These are phyloP conservation scores for Eremomyces bilateralis DNA, from an alignment of 495 filamentous ascomycete genomes.

Conservation along the genomic window DNA sequence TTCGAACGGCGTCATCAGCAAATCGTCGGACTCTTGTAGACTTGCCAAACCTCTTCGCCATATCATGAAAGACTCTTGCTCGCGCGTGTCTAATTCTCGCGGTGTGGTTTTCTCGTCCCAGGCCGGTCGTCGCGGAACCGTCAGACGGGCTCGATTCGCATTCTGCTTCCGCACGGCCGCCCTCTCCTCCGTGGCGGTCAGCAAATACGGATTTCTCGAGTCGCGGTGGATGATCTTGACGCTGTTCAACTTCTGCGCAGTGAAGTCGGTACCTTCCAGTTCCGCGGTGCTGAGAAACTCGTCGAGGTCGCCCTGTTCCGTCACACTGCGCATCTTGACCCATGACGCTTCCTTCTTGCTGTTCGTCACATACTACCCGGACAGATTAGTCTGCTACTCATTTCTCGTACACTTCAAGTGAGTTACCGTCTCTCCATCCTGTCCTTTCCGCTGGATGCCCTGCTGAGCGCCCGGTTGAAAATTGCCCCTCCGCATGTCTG, in stretches of 20 bases:
- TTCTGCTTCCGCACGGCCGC: conserved; percentile 57
- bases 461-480: conserved; percentile 3
- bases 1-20: conserved; percentile 97
- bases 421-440: conserved; percentile 13
- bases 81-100: conserved; percentile 53
- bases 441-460: conserved; percentile 14
- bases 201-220: conserved; percentile 85
- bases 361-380: conserved; percentile 17
- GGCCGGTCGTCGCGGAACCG: conserved; percentile 69
- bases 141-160: conserved; percentile 52
- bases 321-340: conserved; percentile 97
- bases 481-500: conserved; percentile 26
- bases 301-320: conserved; percentile 89
- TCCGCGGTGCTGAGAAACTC: conserved; percentile 73
- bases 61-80: conserved; percentile 60
- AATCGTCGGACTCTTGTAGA: conserved; percentile 74
- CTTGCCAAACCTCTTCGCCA: conserved; percentile 87
- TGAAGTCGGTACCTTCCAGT: conserved; percentile 93
- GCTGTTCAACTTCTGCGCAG: conserved; percentile 95
- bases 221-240: conserved; percentile 94
- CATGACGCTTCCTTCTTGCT: conserved; percentile 54
- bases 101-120: conserved; percentile 77
- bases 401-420: neutral
- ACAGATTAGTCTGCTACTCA: neutral
- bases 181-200: conserved; percentile 72